phyloP scores from a whole-genome alignment of 805 yeast species.

The Candida hispaniensis region DNA sequence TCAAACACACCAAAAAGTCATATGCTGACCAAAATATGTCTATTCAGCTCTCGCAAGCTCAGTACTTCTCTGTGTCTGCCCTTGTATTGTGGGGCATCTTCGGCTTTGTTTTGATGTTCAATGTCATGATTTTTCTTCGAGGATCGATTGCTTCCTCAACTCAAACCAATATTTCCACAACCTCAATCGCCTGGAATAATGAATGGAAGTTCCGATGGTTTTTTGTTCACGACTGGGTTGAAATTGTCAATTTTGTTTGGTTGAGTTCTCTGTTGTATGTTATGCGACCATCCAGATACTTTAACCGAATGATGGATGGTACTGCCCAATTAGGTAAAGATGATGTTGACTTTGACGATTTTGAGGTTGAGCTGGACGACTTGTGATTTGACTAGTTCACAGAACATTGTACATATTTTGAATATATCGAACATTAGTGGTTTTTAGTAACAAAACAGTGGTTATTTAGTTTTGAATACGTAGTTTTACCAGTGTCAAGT shows the following conservation, averaged over 20 bases:
- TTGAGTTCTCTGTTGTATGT: not conserved
- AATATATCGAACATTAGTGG: no score
- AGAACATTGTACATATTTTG: not conserved
- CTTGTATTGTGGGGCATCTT: not conserved
- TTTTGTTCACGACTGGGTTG: slow-evolving; percentile 14
- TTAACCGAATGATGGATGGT: slow-evolving; percentile 15
- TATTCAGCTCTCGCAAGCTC: slow-evolving; percentile 4
- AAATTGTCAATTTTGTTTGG: slow-evolving; percentile 1
- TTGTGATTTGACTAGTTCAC: no score
- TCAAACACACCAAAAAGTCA: slow-evolving; percentile 1
- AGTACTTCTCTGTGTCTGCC: not conserved
- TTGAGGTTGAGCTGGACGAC: slow-evolving; percentile 12
- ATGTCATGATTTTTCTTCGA: slow-evolving; percentile 6
- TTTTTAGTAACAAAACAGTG: not conserved
- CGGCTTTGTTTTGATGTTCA: slow-evolving; percentile 2
- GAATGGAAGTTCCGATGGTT: slow-evolving; percentile 15
- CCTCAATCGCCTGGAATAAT: slow-evolving; percentile 2
- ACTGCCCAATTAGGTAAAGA: slow-evolving; percentile 6
- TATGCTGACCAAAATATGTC: slow-evolving; percentile 10
- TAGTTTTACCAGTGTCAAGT: no score
- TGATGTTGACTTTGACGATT: slow-evolving; percentile 13
- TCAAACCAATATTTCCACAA: slow-evolving; percentile 1
- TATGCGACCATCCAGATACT: slow-evolving; percentile 7
- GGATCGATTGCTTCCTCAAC: slow-evolving; percentile 3
- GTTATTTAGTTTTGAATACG: not conserved